phyloP scores from a whole-genome alignment of 2,329 filamentous ascomycete species.

The Aspergillus sp. region DNA sequence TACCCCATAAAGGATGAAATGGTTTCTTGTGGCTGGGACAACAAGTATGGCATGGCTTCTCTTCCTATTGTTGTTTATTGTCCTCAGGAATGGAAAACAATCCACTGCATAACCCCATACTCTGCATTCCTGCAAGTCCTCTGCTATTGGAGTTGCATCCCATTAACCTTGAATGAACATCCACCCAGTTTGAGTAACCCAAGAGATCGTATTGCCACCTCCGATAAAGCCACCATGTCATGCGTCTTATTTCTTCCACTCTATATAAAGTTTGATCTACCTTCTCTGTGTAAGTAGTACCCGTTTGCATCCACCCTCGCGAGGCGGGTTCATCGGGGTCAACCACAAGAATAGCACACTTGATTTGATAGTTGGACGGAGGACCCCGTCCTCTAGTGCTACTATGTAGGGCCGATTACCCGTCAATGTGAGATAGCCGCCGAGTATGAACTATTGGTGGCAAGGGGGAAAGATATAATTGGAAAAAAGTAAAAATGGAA shows the following conservation, averaged over 20 bases:
- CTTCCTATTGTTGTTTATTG: background rate
- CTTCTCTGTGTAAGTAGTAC: too few relatives aligned
- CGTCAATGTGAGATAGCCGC: background rate
- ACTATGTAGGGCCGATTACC: background rate
- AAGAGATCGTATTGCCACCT: background rate
- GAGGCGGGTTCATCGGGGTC: background rate
- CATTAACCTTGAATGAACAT: background rate
- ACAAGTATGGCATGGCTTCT: background rate
- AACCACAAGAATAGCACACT: too few relatives aligned
- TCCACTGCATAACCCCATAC: background rate
- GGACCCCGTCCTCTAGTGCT: background rate
- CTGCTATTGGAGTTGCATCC: background rate
- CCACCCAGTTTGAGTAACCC: background rate
- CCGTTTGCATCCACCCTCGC: background rate
- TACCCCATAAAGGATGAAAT: background rate
- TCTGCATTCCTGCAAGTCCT: background rate
- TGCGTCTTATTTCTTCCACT: background rate
- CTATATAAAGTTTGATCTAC: background rate
- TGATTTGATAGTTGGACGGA: background rate
- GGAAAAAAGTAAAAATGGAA: conserved; percentile 8
- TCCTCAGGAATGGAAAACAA: background rate
- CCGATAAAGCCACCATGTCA: background rate
- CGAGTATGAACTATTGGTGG: background rate
- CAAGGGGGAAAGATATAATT: conserved; percentile 1
- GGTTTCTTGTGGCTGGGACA: background rate